Evolutionary conservation across 306 rosid species (phyloP), one percentile per base, ranked within the genome.

Genomic region (Glycyrrhiza uralensis): DNA sequence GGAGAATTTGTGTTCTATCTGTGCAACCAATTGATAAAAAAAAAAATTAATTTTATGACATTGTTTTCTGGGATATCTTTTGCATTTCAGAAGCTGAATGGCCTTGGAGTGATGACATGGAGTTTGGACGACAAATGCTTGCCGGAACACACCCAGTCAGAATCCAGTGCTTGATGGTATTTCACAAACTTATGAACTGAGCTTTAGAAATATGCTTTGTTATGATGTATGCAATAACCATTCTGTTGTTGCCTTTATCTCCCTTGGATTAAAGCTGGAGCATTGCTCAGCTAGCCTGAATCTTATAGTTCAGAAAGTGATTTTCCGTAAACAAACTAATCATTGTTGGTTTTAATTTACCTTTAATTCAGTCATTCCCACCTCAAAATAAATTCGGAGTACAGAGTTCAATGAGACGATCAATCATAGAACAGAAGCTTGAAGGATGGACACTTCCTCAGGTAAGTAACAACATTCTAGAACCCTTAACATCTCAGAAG

Each of bases 111-210:
- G 86, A 83, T 67, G 97, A 91, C 26, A 79, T 76, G 19, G 96
- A 91, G 74, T 91, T 91, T 66, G 96, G 77, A n/a, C 54, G 97
- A 78, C 91, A 91, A 79, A 85, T 87, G 88, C 85, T 91, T 55
- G 96, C 97, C 17, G 97, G 91, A 79, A 59, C 72, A n/a, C 88
- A 91, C 77, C 92, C 97, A 1, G 75, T 79, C 71, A 76, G 79
- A 72, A 91, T 91, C 67, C 76, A 47, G 14, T 44, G 87, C 55
- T 72, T 91, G 71, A 66, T 13, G 87, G 95, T 85, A 81, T 29
- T 13, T 62, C 41, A 49, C 44, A 66, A 41, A 60, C 56, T 10
- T 32, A 26, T 44, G 23, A 69, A 55, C 41, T 17, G 1, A 7
- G 38, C 11, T 72, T 56, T 11, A 66, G 19, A 73, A 65, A 33